Evolutionary conservation across 2,329 filamentous ascomycete genomes (phyloP).

Genomic region (Xylaria sp.): DNA sequence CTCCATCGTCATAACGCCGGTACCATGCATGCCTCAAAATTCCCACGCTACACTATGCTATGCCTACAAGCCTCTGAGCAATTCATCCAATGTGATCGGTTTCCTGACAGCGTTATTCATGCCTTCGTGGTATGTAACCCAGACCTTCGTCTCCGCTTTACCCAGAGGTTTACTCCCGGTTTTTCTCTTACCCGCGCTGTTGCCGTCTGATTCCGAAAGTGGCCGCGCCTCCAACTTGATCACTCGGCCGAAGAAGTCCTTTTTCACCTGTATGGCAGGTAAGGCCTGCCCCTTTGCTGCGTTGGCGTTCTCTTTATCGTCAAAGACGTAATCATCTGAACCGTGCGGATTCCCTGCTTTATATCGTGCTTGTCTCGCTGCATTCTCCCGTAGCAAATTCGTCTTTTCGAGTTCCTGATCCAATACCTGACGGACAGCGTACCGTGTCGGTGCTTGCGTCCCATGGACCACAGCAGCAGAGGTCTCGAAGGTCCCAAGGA

Average conservation of each 20-base stretch:
- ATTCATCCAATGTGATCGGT: constrained; percentile 74
- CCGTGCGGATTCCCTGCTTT: constrained; percentile 57
- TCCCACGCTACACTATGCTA: constrained; percentile 2
- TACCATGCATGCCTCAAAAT: constrained; percentile 33
- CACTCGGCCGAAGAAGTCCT: constrained; percentile 54
- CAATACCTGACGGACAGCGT: constrained; percentile 90
- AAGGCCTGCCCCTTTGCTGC: constrained; percentile 36
- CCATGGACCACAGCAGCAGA: constrained; percentile 63
- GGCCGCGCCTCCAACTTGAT: constrained; percentile 49
- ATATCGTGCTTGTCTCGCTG: constrained; percentile 73
- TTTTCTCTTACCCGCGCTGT: constrained; percentile 43
- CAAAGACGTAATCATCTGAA: constrained; percentile 43
- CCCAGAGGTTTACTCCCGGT: constrained; percentile 44
- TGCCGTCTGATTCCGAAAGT: constrained; percentile 53
- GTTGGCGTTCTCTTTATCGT: constrained; percentile 54
- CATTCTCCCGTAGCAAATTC: constrained; percentile 71
- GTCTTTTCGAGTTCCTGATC: constrained; percentile 89
- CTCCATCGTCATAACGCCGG: constrained; percentile 34
- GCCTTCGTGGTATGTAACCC: constrained; percentile 81
- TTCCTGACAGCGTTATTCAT: constrained; percentile 83
- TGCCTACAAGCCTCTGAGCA: constrained; percentile 66
- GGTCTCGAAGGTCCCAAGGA: constrained; percentile 78
- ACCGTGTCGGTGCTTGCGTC: constrained; percentile 80
- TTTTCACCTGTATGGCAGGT: constrained; percentile 52
- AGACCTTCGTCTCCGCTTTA: constrained; percentile 67